Evolutionary conservation across 106 monocot genomes (phyloP).

Genomic region (Phalaenopsis aphrodite): DNA sequence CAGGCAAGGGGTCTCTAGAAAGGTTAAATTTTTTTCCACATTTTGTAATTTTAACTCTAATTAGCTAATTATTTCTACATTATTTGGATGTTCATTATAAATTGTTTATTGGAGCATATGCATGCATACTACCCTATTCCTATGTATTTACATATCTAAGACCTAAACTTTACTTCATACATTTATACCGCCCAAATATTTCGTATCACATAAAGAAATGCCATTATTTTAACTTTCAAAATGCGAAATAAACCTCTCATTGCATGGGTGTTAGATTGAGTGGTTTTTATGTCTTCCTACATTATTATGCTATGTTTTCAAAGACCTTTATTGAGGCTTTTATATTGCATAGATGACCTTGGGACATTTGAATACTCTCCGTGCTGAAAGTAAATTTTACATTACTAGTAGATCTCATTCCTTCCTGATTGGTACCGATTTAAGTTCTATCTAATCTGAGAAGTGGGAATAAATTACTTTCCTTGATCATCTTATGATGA

Average conservation of each 20-base stretch:
- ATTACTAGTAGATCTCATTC: neutral
- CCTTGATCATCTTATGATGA: neutral
- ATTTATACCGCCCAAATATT: too few species aligned
- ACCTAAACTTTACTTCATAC: too few species aligned
- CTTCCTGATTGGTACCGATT: neutral
- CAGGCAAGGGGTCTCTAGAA: constrained; percentile 48
- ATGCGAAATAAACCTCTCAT: too few species aligned
- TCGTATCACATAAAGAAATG: too few species aligned
- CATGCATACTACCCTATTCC: too few species aligned
- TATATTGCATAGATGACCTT: neutral
- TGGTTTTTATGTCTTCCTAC: too few species aligned
- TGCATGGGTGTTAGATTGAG: too few species aligned
- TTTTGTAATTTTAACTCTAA: neutral
- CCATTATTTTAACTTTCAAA: too few species aligned
- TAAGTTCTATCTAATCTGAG: neutral
- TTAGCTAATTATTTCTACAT: neutral
- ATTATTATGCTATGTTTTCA: neutral
- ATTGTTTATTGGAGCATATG: too few species aligned
- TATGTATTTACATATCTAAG: too few species aligned
- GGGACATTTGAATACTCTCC: neutral
- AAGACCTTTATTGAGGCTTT: neutral
- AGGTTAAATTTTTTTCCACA: constrained; percentile 20
- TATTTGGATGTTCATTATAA: neutral
- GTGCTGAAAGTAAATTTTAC: neutral
- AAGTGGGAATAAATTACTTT: neutral